Percentiles rank a stretch among this genome's conserved stretches.
These are phyloP conservation scores for Isochrysis galbana DNA, from an alignment of 78 protist species.

Conservation along the genomic window DNA sequence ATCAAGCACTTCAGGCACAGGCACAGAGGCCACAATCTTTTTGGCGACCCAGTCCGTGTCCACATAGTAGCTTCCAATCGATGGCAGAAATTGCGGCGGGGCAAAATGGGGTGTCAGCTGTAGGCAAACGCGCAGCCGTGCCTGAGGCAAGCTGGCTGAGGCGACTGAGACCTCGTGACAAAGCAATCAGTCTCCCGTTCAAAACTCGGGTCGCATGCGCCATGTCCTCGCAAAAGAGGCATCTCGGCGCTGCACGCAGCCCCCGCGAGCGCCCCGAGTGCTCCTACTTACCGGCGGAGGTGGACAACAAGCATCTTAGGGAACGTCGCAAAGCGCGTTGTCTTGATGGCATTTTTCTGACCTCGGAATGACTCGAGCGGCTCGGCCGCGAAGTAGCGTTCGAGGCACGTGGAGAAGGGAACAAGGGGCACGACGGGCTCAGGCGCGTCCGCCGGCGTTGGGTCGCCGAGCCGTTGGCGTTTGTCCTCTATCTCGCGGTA, in stretches of 20 bases:
- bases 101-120: too few species aligned
- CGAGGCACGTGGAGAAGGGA: slow-evolving; percentile 46
- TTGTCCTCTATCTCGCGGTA: not conserved
- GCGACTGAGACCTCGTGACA: too few species aligned
- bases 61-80: slow-evolving; percentile 65
- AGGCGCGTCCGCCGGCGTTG: not conserved
- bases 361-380: slow-evolving; percentile 61
- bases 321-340: slow-evolving; percentile 61
- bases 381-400: slow-evolving; percentile 14
- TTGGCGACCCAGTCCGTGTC: slow-evolving; percentile 71
- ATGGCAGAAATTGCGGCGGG: too few species aligned
- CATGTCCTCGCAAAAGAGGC: too few species aligned
- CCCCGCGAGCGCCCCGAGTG: too few species aligned
- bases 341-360: slow-evolving; percentile 50
- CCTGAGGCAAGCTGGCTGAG: too few species aligned
- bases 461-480: slow-evolving; percentile 6
- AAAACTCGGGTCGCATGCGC: too few species aligned
- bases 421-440: slow-evolving; percentile 64
- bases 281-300: too few species aligned
- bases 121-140: too few species aligned
- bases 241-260: too few species aligned
- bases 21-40: slow-evolving; percentile 77
- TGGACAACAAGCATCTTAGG: slow-evolving; percentile 76
- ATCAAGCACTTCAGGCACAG: slow-evolving; percentile 70
- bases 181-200: too few species aligned